Base-by-base conservation (phyloP, 164 flowering plant species). In the Buxus sempervirens region DNA sequence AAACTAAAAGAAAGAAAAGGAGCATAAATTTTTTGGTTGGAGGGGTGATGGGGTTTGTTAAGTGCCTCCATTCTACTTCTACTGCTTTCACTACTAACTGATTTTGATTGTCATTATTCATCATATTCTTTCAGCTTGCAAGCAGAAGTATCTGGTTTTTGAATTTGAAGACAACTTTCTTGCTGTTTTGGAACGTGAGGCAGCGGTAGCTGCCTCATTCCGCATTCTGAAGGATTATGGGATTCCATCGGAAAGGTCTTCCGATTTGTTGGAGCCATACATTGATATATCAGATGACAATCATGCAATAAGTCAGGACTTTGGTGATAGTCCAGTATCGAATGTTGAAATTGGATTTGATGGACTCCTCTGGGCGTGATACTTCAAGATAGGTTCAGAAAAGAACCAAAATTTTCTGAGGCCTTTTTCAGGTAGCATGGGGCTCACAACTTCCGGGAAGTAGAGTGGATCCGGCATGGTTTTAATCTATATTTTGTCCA, bases 131-230 rank as follows among this genome's bases (percentile, higher is more conserved):
- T 22, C 65, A 94, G 97, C 91, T 54, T 91, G 97, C 83, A 83
- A 83, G 73, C 86, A 79, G 80, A 87, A 78, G 63, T 90, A 90
- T 77, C 72, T 95, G 8, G 85, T 89, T 38, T 95, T 95, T 38
- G 97, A 92, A 76, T 95, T 92, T 62, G 97, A 95, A 78, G 97
- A 89, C 81, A 89, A 90, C 70, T 90, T 82, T 67, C 77, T 95
- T 20, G 91, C 82, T 36, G 93, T 90, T 57, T 65, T 95, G 75
- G 97, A 89, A 68, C 80, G 94, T 53, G 91, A 92, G 72, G 88
- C 94, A 26, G 88, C 97, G 15, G 54, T 51, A 1, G 77, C 77
- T 42, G 86, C 97, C 65, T 85, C 92, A 23, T 53, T 88, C 23
- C 57, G 80, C 70, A 84, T 92, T 65, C 90, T 95, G 54, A 85